Evolutionary conservation across 352 stramenopile genomes (phyloP).

Genomic region (Aphanomyces euteiches): DNA sequence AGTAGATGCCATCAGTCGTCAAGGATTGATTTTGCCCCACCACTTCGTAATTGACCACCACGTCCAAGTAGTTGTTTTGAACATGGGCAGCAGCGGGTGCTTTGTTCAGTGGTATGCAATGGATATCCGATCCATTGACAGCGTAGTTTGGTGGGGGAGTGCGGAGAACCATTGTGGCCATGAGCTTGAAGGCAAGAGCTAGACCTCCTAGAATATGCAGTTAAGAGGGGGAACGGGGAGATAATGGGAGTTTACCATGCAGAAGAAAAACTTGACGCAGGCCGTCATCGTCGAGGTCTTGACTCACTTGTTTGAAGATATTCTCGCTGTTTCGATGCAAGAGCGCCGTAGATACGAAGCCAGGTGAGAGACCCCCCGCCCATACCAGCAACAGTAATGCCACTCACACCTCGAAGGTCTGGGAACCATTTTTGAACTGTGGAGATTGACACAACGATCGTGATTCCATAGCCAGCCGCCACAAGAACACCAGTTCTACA

Average conservation of each 20-base stretch:
- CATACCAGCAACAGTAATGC: neutral
- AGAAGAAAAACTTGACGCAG: neutral
- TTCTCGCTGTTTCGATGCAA: neutral
- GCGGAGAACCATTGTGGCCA: neutral
- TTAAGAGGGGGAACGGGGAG: neutral
- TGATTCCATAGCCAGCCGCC: neutral
- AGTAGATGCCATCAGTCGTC: too few species aligned
- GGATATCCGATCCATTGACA: conserved; percentile 19
- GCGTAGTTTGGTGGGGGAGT: conserved; percentile 3
- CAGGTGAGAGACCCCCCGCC: neutral
- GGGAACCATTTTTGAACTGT: conserved; percentile 28
- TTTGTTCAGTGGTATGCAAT: conserved; percentile 8
- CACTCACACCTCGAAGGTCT: conserved; percentile 2
- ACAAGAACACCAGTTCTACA: conserved; percentile 3
- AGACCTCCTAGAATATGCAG: neutral
- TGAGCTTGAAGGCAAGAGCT: neutral
- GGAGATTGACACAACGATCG: conserved; percentile 11
- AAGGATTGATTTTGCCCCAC: too few species aligned
- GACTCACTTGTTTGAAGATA: too few species aligned
- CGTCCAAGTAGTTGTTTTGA: conserved; percentile 10
- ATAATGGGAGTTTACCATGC: neutral
- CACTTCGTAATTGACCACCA: too few species aligned
- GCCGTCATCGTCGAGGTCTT: too few species aligned
- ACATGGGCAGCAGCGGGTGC: neutral
- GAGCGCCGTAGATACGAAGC: neutral